Conservation (phyloP, 805 yeast species). For the Saccharomycopsis malanga region DNA sequence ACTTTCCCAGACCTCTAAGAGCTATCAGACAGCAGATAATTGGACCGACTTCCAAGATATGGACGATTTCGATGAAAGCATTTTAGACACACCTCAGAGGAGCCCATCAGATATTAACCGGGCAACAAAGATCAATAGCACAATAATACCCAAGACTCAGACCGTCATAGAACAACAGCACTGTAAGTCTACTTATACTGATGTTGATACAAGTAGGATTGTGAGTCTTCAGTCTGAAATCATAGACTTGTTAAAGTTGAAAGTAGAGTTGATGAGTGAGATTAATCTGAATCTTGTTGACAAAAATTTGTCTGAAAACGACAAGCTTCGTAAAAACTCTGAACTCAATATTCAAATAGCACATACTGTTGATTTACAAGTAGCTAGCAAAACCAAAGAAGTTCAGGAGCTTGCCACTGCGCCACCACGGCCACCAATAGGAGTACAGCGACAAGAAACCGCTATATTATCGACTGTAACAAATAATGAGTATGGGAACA, state of each 20-base stretch:
- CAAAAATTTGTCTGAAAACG: conserved; percentile 19
- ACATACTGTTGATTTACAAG: conserved; percentile 1
- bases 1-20: neutral
- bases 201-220: neutral
- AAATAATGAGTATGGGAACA: no score
- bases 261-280: conserved; percentile 7
- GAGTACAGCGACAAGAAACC: no score
- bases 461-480: no score
- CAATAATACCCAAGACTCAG: conserved; percentile 8
- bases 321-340: conserved; percentile 10
- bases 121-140: neutral
- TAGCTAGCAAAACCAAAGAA: conserved; percentile 1
- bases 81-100: no score
- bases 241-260: conserved; percentile 11
- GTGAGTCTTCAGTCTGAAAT: conserved; percentile 5
- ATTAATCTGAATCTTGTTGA: conserved; percentile 14
- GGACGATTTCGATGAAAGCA: neutral
- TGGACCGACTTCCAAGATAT: neutral
- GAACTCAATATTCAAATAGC: conserved; percentile 2
- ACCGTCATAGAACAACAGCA: neutral
- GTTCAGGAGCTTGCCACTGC: no score
- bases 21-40: neutral
- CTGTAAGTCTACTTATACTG: neutral
- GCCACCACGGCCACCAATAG: no score
- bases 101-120: no score